Evolutionary conservation across 345 rosid genomes (phyloP), one percentile per base, ranked within the genome.

Genomic region (Dimocarpus longan): DNA sequence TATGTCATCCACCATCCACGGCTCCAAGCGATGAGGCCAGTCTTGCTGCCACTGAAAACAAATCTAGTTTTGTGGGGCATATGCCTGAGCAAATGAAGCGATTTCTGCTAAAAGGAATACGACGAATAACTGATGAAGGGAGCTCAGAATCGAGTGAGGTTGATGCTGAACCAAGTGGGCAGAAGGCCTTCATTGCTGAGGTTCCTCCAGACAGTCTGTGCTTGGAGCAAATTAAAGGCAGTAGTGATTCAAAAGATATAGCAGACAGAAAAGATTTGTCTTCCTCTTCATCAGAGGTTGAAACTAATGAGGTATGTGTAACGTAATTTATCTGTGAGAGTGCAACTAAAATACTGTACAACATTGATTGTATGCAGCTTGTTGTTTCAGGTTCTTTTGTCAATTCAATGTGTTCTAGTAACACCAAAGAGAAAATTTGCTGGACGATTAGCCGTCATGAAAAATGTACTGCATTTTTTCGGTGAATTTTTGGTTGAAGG

Each of bases 61-160:
- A 89, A 85, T 81, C 84, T 79, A 84, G 88, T 80, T 85, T 85
- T 82, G 96, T 86, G 84, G 95, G 93, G 78, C 98, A 95, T 80
- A 85, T 93, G 83, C 99, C 99, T 75, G 98, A 91, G 83, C 97
- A 93, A 90, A 95, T 95, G 99, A 95, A 92, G 93, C 92, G 65
- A 77, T 92, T 92, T 87, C 82, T 95, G 71, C 88, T 95, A 68
- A 92, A 95, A 86, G 97, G 98, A 73, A 89, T 92, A 59, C 91
- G 85, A 32, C 89, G 82, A 80, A 91, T 95, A 88, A 91, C 95
- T 40, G 99, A 95, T 71, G 99, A 95, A 81, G 89, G 86, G 81
- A 86, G 83, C 82, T 79, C 91, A 76, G 98, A 95, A 80, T 84
- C 85, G 71, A 75, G 76, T 83, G 97, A 92, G 80, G 86, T 75